Base-by-base conservation (phyloP, 176 grass and related monocot species). In the Avena insularis region DNA sequence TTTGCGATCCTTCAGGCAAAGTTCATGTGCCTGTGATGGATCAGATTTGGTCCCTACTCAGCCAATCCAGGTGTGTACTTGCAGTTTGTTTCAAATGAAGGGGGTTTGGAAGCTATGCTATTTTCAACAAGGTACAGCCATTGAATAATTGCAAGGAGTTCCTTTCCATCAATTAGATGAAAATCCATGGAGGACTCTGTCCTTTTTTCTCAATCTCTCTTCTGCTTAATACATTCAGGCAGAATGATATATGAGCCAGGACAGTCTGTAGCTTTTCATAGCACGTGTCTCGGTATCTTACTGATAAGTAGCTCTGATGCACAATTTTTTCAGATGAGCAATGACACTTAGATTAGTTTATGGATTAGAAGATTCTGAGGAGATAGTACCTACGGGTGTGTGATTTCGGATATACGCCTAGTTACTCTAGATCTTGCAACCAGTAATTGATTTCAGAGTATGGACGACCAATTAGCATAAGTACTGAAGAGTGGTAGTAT, bases 101-200 rank as follows among this genome's bases (percentile, higher is more conserved):
- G 21, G 33, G 68, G 12, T 51, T 25, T 33, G 66, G 17, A 56
- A 87, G 12, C 45, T 63, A 59, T 79, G n/a, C 83, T 80, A 59
- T 36, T 70, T 89, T 83, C 51, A 67, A 87, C 54, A 69, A 93
- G 93, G 67, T 95, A 95, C 81, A 93, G 36, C 71, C 96, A 95
- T 58, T 90, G 56, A 93, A 80, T 67, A 93, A 93, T 55, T 95
- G 92, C 90, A 95, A 95, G 67, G 93, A 98, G 35, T 85, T 95
- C 20, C 89, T 36, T 93, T 93, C 77, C 93, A 93, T 82, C 91
- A 89, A 27, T 90, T 95, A 57, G 92, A 89, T 85, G 89, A 43
- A 43, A 43, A 43, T 43, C 40, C 40, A 43, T 43, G 0, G 40
- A 97, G 90, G 91, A 98, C 57, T 98, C 89, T 93, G 90, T 90